A percentile compares a stretch with the other conserved stretches of the same genome.
Conservation (phyloP, 441 rosid species). For the Erodium moschatum region DNA sequence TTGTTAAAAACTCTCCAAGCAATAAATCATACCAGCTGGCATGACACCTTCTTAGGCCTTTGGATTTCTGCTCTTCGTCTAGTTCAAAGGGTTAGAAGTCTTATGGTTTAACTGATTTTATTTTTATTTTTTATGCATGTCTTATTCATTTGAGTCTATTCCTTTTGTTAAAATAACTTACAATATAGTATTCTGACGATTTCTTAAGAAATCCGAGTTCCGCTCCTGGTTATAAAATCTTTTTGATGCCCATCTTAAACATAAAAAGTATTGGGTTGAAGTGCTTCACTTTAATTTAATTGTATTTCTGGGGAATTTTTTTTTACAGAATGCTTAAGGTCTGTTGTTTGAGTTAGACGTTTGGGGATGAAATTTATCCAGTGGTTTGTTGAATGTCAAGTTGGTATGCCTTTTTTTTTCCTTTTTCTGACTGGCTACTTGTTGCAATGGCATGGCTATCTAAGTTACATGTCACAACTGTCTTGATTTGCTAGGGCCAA, state of each 20-base stretch:
- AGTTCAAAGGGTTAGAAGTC: conserved; percentile 65
- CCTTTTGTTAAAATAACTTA: background rate
- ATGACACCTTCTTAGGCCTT: conserved; percentile 60
- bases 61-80: conserved; percentile 76
- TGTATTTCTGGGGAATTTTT: background rate
- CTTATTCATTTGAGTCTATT: conserved; percentile 8
- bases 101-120: conserved; percentile 15
- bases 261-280: background rate
- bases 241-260: background rate
- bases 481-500: background rate
- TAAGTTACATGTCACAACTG: conserved; percentile 8
- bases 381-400: conserved; percentile 2
- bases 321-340: background rate
- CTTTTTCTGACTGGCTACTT: background rate
- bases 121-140: background rate
- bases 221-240: background rate
- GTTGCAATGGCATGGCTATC: background rate
- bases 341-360: conserved; percentile 6
- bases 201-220: background rate
- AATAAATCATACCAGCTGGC: conserved; percentile 57
- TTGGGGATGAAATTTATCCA: conserved; percentile 12
- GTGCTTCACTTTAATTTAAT: background rate
- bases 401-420: background rate
- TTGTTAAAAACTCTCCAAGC: conserved; percentile 56
- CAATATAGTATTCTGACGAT: background rate